Evolutionary conservation across 2,329 filamentous ascomycete genomes (phyloP).

Genomic region (Colletotrichum sp.): DNA sequence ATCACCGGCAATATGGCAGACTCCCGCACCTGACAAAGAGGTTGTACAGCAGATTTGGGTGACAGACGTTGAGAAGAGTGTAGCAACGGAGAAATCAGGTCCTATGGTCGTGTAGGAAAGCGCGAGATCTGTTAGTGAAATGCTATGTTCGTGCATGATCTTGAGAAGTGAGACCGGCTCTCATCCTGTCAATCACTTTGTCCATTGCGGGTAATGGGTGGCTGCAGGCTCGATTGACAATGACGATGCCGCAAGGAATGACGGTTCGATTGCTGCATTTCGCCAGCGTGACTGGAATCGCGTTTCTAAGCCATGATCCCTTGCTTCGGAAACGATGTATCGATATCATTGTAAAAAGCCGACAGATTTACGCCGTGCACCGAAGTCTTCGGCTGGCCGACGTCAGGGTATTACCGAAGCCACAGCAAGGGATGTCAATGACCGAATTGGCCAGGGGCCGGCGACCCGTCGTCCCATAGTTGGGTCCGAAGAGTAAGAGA

Average conservation of each 20-base stretch:
- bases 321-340: neutral
- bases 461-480: neutral
- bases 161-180: constrained; percentile 3
- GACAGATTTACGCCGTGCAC: neutral
- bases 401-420: neutral
- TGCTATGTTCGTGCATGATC: constrained; percentile 17
- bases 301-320: neutral
- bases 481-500: neutral
- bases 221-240: neutral
- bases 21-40: neutral
- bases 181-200: neutral
- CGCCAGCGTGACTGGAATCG: neutral
- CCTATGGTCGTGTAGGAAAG: neutral
- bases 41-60: neutral
- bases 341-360: neutral
- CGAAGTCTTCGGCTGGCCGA: neutral
- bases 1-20: neutral
- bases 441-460: neutral
- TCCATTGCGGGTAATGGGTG: neutral
- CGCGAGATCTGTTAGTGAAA: constrained; percentile 9
- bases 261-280: neutral
- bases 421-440: neutral
- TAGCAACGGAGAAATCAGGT: neutral
- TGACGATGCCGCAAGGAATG: neutral
- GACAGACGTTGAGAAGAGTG: neutral